Evolutionary conservation across 192 early-diverging fungal genomes (phyloP).

Genomic region (Haplosporangium gracile): DNA sequence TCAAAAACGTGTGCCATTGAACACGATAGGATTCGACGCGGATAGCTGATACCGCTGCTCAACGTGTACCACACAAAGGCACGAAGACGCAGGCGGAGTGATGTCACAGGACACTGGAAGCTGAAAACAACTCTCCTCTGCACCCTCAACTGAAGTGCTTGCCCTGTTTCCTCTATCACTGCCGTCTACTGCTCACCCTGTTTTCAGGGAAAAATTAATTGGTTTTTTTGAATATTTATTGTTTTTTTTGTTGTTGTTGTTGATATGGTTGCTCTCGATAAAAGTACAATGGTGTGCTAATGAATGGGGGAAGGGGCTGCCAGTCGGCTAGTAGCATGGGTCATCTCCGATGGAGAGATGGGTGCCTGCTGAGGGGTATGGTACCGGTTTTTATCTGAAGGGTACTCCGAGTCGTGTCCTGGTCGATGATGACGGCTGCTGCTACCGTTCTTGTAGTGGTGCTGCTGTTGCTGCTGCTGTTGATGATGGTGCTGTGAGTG

Average conservation of each 20-base stretch:
- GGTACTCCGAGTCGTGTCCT: conserved; percentile 27
- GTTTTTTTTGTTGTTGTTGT: background rate
- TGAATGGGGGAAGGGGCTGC: conserved; percentile 52
- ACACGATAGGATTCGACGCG: conserved; percentile 5
- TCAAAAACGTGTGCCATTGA: conserved; percentile 1
- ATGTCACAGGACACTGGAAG: background rate
- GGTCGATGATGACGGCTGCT: conserved; percentile 41
- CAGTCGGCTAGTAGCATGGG: conserved; percentile 42
- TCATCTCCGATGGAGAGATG: conserved; percentile 53
- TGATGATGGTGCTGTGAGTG: conserved; percentile 18
- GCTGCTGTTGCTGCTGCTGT: conserved; percentile 32
- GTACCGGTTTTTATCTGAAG: conserved; percentile 23
- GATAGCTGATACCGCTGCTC: background rate
- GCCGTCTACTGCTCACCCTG: background rate
- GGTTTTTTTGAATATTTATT: conserved; percentile 11
- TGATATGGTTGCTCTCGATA: conserved; percentile 3
- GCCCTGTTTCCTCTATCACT: background rate
- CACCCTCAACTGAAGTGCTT: background rate
- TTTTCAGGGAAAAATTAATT: background rate
- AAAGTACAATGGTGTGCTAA: conserved; percentile 16
- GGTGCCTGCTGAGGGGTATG: conserved; percentile 38
- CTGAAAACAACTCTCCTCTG: background rate
- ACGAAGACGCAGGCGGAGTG: background rate
- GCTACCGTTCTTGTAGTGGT: conserved; percentile 22
- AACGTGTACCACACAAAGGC: background rate